Percentiles rank a stretch among this genome's conserved stretches.
Conservation (phyloP, 2,329 filamentous ascomycete species). For the Colletotrichum spaethianum region DNA sequence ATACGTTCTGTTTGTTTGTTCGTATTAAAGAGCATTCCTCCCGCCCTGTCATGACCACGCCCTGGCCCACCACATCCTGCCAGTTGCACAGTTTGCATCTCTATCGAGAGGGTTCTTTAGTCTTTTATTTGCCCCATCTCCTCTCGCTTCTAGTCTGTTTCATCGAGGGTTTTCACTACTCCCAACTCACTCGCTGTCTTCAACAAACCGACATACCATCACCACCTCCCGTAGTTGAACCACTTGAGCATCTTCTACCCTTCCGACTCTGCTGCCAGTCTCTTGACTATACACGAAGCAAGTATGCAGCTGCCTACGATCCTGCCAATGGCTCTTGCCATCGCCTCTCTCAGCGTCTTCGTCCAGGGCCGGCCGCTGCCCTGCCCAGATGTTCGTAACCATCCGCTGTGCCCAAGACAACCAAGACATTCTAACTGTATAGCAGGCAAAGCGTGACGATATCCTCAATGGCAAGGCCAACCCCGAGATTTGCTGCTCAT, state of each 20-base stretch:
- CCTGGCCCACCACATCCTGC: conserved; percentile 14
- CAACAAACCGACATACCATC: not conserved
- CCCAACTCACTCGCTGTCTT: not conserved
- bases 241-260: not conserved
- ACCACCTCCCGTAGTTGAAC: not conserved
- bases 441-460: conserved; percentile 54
- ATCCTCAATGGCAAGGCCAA: conserved; percentile 64
- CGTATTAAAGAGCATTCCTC: conserved; percentile 32
- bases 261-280: not conserved
- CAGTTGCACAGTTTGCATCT: conserved; percentile 10
- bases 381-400: conserved; percentile 55
- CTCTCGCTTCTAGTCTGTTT: conserved; percentile 1
- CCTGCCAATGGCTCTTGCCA: conserved; percentile 44
- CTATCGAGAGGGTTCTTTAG: conserved; percentile 4
- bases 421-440: conserved; percentile 31
- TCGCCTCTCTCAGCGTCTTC: conserved; percentile 46
- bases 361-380: conserved; percentile 53
- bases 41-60: conserved; percentile 4
- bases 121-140: not conserved
- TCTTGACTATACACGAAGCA: not conserved
- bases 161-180: not conserved
- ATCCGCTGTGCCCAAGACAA: not conserved
- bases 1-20: conserved; percentile 28
- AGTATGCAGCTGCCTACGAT: conserved; percentile 47
- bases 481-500: conserved; percentile 68